Evolutionary conservation across 805 yeast genomes (phyloP), one percentile per base, ranked within the genome.

Genomic region (Metschnikowia vanudenii): DNA sequence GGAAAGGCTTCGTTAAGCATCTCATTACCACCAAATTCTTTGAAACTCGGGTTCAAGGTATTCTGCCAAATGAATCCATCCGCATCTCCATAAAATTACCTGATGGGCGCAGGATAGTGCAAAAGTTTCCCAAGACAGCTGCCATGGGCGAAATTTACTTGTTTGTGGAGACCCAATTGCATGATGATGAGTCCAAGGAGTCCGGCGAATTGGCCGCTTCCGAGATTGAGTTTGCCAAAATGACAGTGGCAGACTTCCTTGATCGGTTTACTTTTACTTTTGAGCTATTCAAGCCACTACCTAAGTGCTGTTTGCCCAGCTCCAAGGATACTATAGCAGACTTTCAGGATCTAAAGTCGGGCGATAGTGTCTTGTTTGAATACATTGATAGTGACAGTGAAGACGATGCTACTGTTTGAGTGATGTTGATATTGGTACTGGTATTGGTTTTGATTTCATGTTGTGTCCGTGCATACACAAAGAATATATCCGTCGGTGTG

Each of bases 41-140:
- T 19, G 51, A 52, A 14, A 36, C 39, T 9, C 39, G 40, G 4
- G 32, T 46, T 7, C 37, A 55, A 19, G 42, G 41, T 4, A 38
- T 41, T 4, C 12, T 46, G 17, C 39, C 50, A 2, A 18, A 17
- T 1, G 50, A 48, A 1, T 45, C 50, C 11, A 68, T 68, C 0
- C 57, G 64, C 40, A 71, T 83, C 17, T 82, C 84, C 41, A 66
- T 83, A 52, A 75, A 81, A 58, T 64, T 78, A 30, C 81, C 85
- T 8, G 59, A 71, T 30, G 87, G 88, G 2, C 68, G 69, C 40
- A 61, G 82, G 45, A 58, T 74, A 7, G 67, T 80, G 2, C 74
- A 76, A 29, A 71, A 67, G 31, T 73, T 83, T 43, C 52, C 56
- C 35, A 63, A 68, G 28, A 49, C 61, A 1, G 65, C 73, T n/a